These are phyloP conservation scores for Fraxinus excelsior DNA, from an alignment of 257 asterid species.

Conservation along the genomic window DNA sequence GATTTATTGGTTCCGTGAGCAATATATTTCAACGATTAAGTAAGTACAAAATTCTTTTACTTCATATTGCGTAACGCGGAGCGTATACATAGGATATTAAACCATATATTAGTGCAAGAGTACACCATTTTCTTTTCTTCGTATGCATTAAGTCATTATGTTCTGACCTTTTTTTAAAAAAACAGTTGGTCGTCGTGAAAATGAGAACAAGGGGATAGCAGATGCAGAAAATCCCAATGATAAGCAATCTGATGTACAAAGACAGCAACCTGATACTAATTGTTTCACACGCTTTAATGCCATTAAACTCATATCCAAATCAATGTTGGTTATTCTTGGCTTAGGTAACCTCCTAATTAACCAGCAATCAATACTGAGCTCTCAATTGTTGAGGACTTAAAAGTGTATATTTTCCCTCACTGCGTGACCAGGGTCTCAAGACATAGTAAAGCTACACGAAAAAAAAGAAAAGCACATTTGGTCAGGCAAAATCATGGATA, in stretches of 20 bases:
- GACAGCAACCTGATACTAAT: not conserved
- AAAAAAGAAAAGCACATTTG: conserved; percentile 34
- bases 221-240: conserved; percentile 7
- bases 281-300: conserved; percentile 22
- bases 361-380: too few species aligned
- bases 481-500: conserved; percentile 34
- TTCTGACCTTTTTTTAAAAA: too few species aligned
- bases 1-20: not conserved
- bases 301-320: conserved; percentile 28
- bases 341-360: conserved; percentile 26
- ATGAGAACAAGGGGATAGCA: not conserved
- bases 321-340: conserved; percentile 33
- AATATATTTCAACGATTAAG: conserved; percentile 1
- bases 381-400: not conserved
- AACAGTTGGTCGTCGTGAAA: not conserved
- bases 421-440: conserved; percentile 18
- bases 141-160: not conserved
- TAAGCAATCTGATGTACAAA: too few species aligned
- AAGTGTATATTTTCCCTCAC: not conserved
- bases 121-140: not conserved
- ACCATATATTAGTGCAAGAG: not conserved
- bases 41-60: conserved; percentile 9
- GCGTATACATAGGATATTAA: not conserved
- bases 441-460: conserved; percentile 22
- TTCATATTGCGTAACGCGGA: not conserved